A percentile compares a stretch with the other conserved stretches of the same genome.
Evolutionary conservation across 345 rosid genomes (phyloP).

Genomic region (Brassica juncea): DNA sequence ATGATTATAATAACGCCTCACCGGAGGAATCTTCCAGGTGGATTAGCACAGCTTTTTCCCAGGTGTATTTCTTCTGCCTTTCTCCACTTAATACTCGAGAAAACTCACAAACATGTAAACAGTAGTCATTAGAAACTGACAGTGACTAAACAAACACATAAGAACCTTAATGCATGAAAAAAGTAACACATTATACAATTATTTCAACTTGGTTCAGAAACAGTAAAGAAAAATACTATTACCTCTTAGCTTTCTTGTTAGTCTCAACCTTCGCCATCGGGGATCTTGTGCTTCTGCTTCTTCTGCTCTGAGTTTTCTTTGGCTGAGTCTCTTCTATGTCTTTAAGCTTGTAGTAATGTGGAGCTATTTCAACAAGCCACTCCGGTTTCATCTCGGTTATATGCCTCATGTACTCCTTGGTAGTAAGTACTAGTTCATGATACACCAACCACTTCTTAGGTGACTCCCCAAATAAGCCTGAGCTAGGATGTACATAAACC

Average conservation of each 20-base stretch:
- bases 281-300: background rate
- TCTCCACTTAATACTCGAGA: slow-evolving; percentile 18
- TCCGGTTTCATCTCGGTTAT: slow-evolving; percentile 89
- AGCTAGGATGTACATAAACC: slow-evolving; percentile 83
- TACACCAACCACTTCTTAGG: slow-evolving; percentile 78
- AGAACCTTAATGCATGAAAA: slow-evolving; percentile 4
- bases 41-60: slow-evolving; percentile 16
- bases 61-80: slow-evolving; percentile 11
- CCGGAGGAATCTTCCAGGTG: slow-evolving; percentile 25
- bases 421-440: slow-evolving; percentile 86
- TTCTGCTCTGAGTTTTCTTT: slow-evolving; percentile 18
- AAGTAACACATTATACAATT: background rate
- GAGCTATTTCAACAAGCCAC: slow-evolving; percentile 94
- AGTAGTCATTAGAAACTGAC: slow-evolving; percentile 17
- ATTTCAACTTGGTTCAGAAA: slow-evolving; percentile 8
- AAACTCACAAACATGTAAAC: slow-evolving; percentile 35
- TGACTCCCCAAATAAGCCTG: slow-evolving; percentile 62
- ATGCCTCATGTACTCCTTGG: slow-evolving; percentile 93
- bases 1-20: slow-evolving; percentile 19
- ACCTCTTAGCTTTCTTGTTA: slow-evolving; percentile 37
- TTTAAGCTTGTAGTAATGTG: slow-evolving; percentile 85
- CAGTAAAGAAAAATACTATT: slow-evolving; percentile 17
- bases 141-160: background rate
- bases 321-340: slow-evolving; percentile 68
- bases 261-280: background rate